These are phyloP conservation scores for Petunia axillaris DNA, from an alignment of 257 asterid genomes.

Conservation along the genomic window DNA sequence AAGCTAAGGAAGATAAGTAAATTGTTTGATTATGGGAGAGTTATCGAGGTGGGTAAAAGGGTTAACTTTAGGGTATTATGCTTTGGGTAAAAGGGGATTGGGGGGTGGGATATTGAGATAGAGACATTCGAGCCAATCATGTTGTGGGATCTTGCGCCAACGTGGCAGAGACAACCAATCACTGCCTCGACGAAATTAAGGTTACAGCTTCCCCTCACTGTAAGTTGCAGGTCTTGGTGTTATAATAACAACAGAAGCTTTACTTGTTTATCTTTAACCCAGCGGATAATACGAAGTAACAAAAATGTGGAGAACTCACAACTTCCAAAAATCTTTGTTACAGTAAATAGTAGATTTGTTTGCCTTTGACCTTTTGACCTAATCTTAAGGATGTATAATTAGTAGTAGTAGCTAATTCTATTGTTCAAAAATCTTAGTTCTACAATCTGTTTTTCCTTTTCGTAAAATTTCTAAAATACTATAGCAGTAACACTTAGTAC, in stretches of 20 bases:
- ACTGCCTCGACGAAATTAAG: conserved; percentile 83
- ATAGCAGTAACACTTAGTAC: no score
- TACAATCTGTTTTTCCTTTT: no score
- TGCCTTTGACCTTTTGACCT: neutral
- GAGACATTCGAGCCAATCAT: conserved; percentile 61
- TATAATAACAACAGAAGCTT: neutral
- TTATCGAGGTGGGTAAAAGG: conserved; percentile 54
- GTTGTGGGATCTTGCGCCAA: conserved; percentile 68
- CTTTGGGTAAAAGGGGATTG: no score
- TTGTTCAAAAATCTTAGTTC: no score
- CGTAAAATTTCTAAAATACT: no score
- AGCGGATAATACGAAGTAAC: neutral
- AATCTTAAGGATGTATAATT: neutral
- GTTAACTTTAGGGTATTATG: no score
- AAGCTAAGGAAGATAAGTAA: conserved; percentile 30
- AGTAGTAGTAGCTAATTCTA: no score
- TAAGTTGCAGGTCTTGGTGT: conserved; percentile 25
- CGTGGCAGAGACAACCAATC: conserved; percentile 81
- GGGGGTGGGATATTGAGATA: neutral
- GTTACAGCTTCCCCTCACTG: conserved; percentile 50
- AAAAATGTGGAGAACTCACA: neutral
- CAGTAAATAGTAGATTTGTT: neutral
- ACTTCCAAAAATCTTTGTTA: neutral
- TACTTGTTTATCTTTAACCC: neutral
- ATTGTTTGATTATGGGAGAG: neutral